Conservation (phyloP, 768 basidiomycete genomes). For the Mycena vitilis region DNA sequence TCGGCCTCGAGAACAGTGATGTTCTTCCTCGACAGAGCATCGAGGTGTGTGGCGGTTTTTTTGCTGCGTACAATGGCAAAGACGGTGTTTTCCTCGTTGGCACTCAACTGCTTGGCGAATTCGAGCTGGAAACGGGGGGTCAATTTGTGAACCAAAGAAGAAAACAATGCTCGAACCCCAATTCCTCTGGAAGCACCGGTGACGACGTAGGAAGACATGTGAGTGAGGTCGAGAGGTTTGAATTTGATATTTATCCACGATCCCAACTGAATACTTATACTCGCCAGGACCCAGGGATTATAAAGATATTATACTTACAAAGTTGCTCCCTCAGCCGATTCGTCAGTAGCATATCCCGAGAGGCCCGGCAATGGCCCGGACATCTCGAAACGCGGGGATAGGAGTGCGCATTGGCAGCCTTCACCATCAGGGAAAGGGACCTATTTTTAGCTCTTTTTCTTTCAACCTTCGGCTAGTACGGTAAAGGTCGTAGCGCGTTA, state of each 20-base stretch:
- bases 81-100: constrained; percentile 6
- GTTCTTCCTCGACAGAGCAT: constrained; percentile 11
- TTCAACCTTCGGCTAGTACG: no score
- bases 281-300: no score
- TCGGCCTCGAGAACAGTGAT: constrained; percentile 17
- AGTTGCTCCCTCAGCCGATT: no score
- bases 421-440: no score
- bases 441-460: no score
- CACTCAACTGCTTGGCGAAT: constrained; percentile 21
- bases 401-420: no score
- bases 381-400: no score
- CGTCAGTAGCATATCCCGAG: no score
- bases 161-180: constrained; percentile 4
- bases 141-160: background rate
- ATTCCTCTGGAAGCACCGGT: constrained; percentile 22
- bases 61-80: constrained; percentile 25
- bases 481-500: no score
- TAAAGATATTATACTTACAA: no score
- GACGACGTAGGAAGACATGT: constrained; percentile 19
- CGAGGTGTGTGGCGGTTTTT: background rate
- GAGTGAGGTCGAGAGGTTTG: background rate
- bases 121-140: constrained; percentile 5
- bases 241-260: background rate
- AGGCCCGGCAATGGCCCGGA: no score
- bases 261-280: background rate